These are phyloP conservation scores for Ophiocordyceps camponoti-leonardi DNA, from an alignment of 2,329 filamentous ascomycete genomes.

Conservation along the genomic window DNA sequence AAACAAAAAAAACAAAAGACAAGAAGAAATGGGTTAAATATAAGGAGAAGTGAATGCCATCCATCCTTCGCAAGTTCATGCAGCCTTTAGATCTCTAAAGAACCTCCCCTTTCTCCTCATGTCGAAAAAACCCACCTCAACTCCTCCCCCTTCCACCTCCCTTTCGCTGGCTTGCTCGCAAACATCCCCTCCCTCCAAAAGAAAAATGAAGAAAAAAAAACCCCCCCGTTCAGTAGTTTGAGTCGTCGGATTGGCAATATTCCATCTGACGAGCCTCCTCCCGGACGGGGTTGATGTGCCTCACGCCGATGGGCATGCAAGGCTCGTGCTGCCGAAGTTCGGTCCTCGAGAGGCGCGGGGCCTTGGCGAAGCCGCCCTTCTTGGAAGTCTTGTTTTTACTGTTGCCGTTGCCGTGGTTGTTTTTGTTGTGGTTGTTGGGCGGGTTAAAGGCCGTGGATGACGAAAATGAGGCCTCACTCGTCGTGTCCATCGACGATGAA, in stretches of 20 bases:
- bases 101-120: too few species aligned
- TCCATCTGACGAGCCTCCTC: conserved; percentile 5
- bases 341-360: conserved; percentile 1
- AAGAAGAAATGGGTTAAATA: too few species aligned
- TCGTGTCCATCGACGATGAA: background rate
- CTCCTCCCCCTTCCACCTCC: too few species aligned
- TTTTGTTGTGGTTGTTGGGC: background rate
- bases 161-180: too few species aligned
- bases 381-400: background rate
- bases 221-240: too few species aligned
- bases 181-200: background rate
- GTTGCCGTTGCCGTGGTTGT: background rate
- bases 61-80: too few species aligned
- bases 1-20: too few species aligned
- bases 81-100: too few species aligned
- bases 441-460: background rate
- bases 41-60: too few species aligned
- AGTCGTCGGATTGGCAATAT: conserved; percentile 10
- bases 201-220: too few species aligned
- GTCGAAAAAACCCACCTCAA: too few species aligned
- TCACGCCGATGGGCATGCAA: background rate
- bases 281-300: conserved; percentile 4
- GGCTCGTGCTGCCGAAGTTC: background rate
- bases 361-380: conserved; percentile 10
- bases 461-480: too few species aligned